These are phyloP conservation scores for Musa beccarii DNA, from an alignment of 176 grass and related monocot genomes.

Conservation along the genomic window DNA sequence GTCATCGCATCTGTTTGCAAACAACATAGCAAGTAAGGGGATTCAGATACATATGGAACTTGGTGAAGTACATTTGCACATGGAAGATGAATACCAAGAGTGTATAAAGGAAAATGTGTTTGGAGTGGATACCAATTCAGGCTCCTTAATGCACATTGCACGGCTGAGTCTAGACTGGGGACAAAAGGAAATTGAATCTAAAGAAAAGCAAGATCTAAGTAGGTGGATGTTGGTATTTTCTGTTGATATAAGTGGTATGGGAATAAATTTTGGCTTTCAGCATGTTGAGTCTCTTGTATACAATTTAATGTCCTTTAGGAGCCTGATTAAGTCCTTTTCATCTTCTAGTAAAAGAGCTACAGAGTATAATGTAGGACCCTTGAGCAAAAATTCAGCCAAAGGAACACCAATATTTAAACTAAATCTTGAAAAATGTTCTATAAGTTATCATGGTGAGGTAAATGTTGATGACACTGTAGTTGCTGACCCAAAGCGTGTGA, in stretches of 20 bases:
- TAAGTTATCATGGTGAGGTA: constrained; percentile 69
- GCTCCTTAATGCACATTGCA: constrained; percentile 75
- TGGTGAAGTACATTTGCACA: constrained; percentile 83
- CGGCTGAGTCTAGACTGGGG: constrained; percentile 94
- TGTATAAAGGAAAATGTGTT: constrained; percentile 88
- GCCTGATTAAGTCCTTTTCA: constrained; percentile 55
- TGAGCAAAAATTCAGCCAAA: constrained; percentile 55
- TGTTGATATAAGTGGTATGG: constrained; percentile 74
- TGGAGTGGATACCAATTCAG: constrained; percentile 77
- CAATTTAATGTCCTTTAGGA: constrained; percentile 66
- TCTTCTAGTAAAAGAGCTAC: constrained; percentile 40
- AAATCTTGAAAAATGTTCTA: constrained; percentile 76
- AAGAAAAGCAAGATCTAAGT: constrained; percentile 55
- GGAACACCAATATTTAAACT: constrained; percentile 73
- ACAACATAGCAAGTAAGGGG: constrained; percentile 96
- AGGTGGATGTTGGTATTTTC: constrained; percentile 62
- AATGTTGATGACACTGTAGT: constrained; percentile 68
- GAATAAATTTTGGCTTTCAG: constrained; percentile 80
- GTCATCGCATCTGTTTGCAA: constrained; percentile 91
- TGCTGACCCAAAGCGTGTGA: constrained; percentile 90
- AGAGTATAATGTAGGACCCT: constrained; percentile 42
- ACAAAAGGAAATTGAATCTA: constrained; percentile 57
- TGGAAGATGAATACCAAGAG: constrained; percentile 95
- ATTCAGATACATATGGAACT: constrained; percentile 93
- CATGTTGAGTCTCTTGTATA: constrained; percentile 76